Evolutionary conservation across 768 basidiomycete genomes (phyloP).

Genomic region (Leccinum olivaceopallidum): DNA sequence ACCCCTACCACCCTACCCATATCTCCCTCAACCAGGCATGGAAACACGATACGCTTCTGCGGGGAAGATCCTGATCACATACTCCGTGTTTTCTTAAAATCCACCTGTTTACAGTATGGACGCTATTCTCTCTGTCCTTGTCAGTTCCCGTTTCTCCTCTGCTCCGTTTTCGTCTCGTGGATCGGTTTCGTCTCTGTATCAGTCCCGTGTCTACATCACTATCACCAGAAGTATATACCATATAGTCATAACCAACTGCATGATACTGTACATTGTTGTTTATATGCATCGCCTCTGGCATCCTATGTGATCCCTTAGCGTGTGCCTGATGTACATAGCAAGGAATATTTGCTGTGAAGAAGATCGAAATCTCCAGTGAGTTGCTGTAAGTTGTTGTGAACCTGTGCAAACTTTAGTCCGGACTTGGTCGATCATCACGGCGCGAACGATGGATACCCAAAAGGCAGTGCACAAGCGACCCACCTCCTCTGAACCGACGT

Average conservation of each 20-base stretch:
- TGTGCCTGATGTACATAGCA: constrained; percentile 29
- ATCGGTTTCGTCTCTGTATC: constrained; percentile 25
- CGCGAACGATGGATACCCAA: constrained; percentile 8
- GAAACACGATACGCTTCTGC: constrained; percentile 47
- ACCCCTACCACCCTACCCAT: constrained; percentile 41
- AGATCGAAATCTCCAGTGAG: constrained; percentile 9
- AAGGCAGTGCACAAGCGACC: constrained; percentile 27
- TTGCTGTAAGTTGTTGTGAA: constrained; percentile 8
- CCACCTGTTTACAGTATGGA: not conserved
- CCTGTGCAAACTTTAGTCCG: constrained; percentile 5
- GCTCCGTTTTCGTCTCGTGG: constrained; percentile 18
- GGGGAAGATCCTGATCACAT: constrained; percentile 31
- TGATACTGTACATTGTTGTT: constrained; percentile 36
- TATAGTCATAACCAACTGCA: constrained; percentile 32
- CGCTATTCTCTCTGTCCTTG: not conserved
- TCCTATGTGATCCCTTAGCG: constrained; percentile 12
- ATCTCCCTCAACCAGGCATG: constrained; percentile 42
- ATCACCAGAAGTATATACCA: constrained; percentile 32
- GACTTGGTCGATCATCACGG: constrained; percentile 23
- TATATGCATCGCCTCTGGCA: constrained; percentile 22
- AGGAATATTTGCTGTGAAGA: constrained; percentile 11
- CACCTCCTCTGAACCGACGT: constrained; percentile 15
- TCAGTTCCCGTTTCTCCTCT: constrained; percentile 4
- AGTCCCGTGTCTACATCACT: constrained; percentile 23
- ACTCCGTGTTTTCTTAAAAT: not conserved